A percentile compares a stretch with the other conserved stretches of the same genome.
phyloP scores from a whole-genome alignment of 2,329 filamentous ascomycete genomes.

The Sporothrix sp. region DNA sequence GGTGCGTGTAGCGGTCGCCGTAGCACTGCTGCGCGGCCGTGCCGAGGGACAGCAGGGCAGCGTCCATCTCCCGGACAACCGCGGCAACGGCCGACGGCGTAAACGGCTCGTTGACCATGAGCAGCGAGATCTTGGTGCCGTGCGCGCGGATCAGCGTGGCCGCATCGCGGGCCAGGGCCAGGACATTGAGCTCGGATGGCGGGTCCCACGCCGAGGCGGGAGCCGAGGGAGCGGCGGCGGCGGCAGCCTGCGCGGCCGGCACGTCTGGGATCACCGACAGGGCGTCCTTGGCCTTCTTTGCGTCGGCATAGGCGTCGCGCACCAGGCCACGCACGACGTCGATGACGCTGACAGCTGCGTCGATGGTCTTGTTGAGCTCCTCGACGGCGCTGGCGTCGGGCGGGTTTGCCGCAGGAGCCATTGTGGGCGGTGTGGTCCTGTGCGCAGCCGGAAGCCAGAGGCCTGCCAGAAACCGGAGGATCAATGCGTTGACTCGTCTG shows the following conservation, averaged over 20 bases:
- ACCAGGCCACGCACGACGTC: slow-evolving; percentile 29
- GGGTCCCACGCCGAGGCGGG: slow-evolving; percentile 5
- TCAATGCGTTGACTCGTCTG: not conserved
- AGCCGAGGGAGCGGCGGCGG: too few species aligned
- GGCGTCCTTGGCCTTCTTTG: slow-evolving; percentile 7
- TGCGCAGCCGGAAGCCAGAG: not conserved
- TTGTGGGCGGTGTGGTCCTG: not conserved
- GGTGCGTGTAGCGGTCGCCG: slow-evolving; percentile 54
- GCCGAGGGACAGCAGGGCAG: slow-evolving; percentile 65
- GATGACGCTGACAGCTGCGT: slow-evolving; percentile 30
- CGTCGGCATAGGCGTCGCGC: slow-evolving; percentile 27
- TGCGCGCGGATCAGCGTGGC: slow-evolving; percentile 69
- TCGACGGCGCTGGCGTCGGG: slow-evolving; percentile 21
- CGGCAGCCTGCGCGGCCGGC: too few species aligned
- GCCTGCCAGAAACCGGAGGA: too few species aligned
- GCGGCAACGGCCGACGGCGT: slow-evolving; percentile 64
- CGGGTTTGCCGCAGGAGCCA: slow-evolving; percentile 17
- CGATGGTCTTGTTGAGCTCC: slow-evolving; percentile 30
- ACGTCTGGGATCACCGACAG: not conserved
- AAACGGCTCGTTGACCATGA: slow-evolving; percentile 80
- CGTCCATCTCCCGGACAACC: slow-evolving; percentile 59
- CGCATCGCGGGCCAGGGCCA: slow-evolving; percentile 62
- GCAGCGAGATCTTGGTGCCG: slow-evolving; percentile 75
- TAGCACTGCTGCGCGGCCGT: slow-evolving; percentile 59
- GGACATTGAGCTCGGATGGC: slow-evolving; percentile 36